Evolutionary conservation across 129 eudicot species (phyloP).

Genomic region (Centaurea solstitialis): DNA sequence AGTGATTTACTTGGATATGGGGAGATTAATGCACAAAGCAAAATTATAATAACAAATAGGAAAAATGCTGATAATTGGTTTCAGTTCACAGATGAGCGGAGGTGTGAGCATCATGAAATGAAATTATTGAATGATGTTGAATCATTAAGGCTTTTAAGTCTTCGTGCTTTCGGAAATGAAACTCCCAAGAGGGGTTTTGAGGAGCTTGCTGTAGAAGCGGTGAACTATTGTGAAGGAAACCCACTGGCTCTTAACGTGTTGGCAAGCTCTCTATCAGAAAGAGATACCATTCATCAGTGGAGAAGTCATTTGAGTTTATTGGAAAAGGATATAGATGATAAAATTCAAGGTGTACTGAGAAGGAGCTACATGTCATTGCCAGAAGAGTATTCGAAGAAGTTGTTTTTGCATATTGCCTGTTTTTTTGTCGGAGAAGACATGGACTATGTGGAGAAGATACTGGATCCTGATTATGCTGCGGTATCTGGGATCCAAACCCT

Average conservation of each 20-base stretch:
- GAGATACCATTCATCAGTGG: slow-evolving; percentile 8
- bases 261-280: slow-evolving; percentile 26
- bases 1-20: slow-evolving; percentile 31
- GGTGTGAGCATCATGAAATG: not conserved
- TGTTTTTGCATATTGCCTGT: slow-evolving; percentile 47
- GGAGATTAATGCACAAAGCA: slow-evolving; percentile 19
- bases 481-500: slow-evolving; percentile 5
- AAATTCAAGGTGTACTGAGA: not conserved
- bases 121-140: slow-evolving; percentile 6
- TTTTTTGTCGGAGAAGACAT: slow-evolving; percentile 25
- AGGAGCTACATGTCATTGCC: slow-evolving; percentile 25
- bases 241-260: slow-evolving; percentile 34
- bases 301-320: slow-evolving; percentile 17
- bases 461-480: slow-evolving; percentile 21
- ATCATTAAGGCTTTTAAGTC: slow-evolving; percentile 33
- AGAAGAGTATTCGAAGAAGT: not conserved
- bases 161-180: slow-evolving; percentile 38
- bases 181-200: not conserved
- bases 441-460: slow-evolving; percentile 14
- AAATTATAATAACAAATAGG: slow-evolving; percentile 34
- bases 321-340: not conserved
- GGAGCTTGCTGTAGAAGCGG: slow-evolving; percentile 6
- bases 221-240: slow-evolving; percentile 28
- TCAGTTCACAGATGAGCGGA: not conserved
- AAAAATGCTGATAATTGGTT: too few relatives aligned